Percentiles rank a stretch among this genome's conserved stretches.
Conservation (phyloP, 1,139 yeast species). For the Pichia sp. region DNA sequence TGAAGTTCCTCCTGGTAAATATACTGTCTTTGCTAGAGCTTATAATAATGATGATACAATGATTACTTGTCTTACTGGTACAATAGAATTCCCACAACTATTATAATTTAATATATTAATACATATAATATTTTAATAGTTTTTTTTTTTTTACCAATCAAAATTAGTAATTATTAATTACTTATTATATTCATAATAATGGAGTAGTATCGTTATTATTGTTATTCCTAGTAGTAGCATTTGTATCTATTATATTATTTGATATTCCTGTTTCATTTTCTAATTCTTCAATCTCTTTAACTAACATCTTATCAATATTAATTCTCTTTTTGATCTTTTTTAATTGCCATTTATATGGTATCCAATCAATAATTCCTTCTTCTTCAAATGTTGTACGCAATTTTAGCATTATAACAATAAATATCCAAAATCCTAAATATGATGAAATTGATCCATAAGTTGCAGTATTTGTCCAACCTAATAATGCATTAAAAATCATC, state of each 20-base stretch:
- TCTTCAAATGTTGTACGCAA: slow-evolving; percentile 54
- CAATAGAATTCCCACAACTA: slow-evolving; percentile 50
- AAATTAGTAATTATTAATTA: neutral
- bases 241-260: no score
- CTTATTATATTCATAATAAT: slow-evolving; percentile 2
- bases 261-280: neutral
- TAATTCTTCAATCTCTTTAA: slow-evolving; percentile 17
- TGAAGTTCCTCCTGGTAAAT: slow-evolving; percentile 96
- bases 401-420: slow-evolving; percentile 49
- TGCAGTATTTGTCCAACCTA: slow-evolving; percentile 96
- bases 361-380: slow-evolving; percentile 50
- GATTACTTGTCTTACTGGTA: slow-evolving; percentile 81
- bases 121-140: slow-evolving; percentile 3
- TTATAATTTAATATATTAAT: neutral
- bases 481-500: slow-evolving; percentile 85
- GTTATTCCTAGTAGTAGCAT: neutral
- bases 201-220: slow-evolving; percentile 3
- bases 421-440: slow-evolving; percentile 71
- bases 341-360: slow-evolving; percentile 58
- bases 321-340: slow-evolving; percentile 48
- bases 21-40: slow-evolving; percentile 81
- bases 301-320: slow-evolving; percentile 19
- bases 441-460: slow-evolving; percentile 86
- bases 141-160: neutral
- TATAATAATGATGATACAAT: slow-evolving; percentile 74